A percentile compares a stretch with the other conserved stretches of the same genome.
These are phyloP conservation scores for Plasmodium billcollinsi DNA, from an alignment of 169 alveolate genomes.

Conservation along the genomic window DNA sequence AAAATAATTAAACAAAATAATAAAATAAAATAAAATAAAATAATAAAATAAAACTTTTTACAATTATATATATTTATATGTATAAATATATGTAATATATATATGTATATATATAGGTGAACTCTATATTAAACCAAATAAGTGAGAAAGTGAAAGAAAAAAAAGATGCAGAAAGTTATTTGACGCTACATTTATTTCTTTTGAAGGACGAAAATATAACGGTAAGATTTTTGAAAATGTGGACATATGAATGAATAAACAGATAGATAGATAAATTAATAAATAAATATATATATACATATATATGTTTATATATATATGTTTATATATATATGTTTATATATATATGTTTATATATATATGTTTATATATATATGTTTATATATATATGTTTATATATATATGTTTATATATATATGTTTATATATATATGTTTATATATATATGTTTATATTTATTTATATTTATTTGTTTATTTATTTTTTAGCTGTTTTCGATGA, in stretches of 20 bases:
- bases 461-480: neutral
- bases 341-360: neutral
- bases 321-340: neutral
- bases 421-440: too few species aligned
- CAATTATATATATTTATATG: neutral
- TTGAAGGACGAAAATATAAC: constrained; percentile 33
- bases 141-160: constrained; percentile 34
- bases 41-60: too few species aligned
- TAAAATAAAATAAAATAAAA: too few species aligned
- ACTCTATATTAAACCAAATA: constrained; percentile 34
- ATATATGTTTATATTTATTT: too few species aligned
- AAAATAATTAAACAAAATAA: too few species aligned
- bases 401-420: neutral
- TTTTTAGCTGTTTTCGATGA: constrained; percentile 45
- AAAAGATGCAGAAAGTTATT: constrained; percentile 33
- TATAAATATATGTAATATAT: neutral
- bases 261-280: too few species aligned
- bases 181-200: constrained; percentile 41
- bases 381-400: neutral
- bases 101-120: constrained; percentile 4
- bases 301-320: too few species aligned
- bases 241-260: neutral
- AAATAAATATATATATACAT: neutral
- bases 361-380: too few species aligned
- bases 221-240: neutral